Percentiles rank a stretch among this genome's conserved stretches.
phyloP scores from a whole-genome alignment of 1,284 basidiomycete genomes.

The Porogramme epimiltina region DNA sequence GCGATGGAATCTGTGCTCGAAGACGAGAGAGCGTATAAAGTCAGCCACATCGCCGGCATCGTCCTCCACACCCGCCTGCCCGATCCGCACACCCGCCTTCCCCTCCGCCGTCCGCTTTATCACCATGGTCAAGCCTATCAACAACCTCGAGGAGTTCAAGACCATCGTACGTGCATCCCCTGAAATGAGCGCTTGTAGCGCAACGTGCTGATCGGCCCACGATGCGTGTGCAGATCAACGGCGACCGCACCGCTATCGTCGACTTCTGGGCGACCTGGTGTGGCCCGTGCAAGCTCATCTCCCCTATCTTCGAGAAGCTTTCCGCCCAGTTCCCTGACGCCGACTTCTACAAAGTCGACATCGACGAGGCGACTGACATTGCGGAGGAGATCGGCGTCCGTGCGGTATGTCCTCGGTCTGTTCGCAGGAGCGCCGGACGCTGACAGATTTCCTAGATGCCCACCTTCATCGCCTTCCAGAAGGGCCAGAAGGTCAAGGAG shows the following conservation, averaged over 20 bases:
- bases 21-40: conserved; percentile 9
- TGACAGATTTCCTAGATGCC: conserved; percentile 55
- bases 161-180: conserved; percentile 40
- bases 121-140: conserved; percentile 48
- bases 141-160: conserved; percentile 56
- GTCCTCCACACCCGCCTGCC: not conserved
- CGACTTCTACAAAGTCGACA: conserved; percentile 83
- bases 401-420: conserved; percentile 49
- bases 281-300: conserved; percentile 77
- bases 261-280: conserved; percentile 84
- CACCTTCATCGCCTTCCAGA: conserved; percentile 76
- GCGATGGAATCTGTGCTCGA: conserved; percentile 12
- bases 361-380: conserved; percentile 60
- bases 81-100: not conserved
- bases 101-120: not conserved
- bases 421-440: too few relatives aligned
- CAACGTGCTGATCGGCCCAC: conserved; percentile 6
- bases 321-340: conserved; percentile 50
- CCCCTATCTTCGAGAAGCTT: conserved; percentile 78
- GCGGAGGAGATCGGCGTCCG: conserved; percentile 71
- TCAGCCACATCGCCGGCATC: not conserved
- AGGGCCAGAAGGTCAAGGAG: conserved; percentile 62
- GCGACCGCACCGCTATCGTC: conserved; percentile 62
- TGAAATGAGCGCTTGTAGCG: not conserved
- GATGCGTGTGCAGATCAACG: conserved; percentile 52